These are phyloP conservation scores for Hydnomerulius pinastri DNA, from an alignment of 768 basidiomycete genomes.

Conservation along the genomic window DNA sequence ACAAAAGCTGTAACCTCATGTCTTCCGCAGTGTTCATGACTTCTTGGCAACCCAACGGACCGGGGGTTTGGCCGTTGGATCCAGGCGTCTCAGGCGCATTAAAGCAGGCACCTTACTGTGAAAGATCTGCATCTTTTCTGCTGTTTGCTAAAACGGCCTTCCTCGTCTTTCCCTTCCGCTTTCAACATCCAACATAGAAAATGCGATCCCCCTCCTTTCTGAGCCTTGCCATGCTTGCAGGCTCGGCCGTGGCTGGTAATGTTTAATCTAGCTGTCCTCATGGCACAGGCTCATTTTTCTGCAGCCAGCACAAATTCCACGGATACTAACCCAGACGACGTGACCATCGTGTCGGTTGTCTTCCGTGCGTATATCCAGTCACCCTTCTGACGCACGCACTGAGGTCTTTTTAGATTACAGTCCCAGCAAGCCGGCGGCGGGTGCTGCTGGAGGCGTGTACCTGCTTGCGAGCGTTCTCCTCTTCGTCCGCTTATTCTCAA, in stretches of 20 bases:
- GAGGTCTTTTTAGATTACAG: conserved; percentile 2
- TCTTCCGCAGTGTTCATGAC: not conserved
- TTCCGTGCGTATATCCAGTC: not conserved
- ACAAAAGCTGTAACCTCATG: not conserved
- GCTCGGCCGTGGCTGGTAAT: not conserved
- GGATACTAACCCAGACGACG: not conserved
- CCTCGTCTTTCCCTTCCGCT: not conserved
- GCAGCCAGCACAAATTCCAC: not conserved
- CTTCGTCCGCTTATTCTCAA: conserved; percentile 12
- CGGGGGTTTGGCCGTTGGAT: not conserved
- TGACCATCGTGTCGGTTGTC: not conserved
- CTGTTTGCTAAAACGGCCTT: no score
- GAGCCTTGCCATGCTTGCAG: not conserved
- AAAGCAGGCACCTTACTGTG: not conserved
- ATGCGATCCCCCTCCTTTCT: not conserved
- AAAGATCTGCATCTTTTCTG: no score
- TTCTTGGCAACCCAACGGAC: not conserved
- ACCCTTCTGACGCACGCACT: not conserved
- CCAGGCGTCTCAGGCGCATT: not conserved
- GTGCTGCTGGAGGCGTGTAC: conserved; percentile 16
- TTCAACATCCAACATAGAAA: not conserved
- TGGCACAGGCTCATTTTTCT: not conserved
- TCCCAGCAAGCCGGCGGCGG: conserved; percentile 18
- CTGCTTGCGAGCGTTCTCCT: conserved; percentile 10
- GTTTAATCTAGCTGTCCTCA: not conserved